Percentiles rank a stretch among this genome's conserved stretches.
These are phyloP conservation scores for Capsicum chinense DNA, from an alignment of 257 asterid species.

Conservation along the genomic window DNA sequence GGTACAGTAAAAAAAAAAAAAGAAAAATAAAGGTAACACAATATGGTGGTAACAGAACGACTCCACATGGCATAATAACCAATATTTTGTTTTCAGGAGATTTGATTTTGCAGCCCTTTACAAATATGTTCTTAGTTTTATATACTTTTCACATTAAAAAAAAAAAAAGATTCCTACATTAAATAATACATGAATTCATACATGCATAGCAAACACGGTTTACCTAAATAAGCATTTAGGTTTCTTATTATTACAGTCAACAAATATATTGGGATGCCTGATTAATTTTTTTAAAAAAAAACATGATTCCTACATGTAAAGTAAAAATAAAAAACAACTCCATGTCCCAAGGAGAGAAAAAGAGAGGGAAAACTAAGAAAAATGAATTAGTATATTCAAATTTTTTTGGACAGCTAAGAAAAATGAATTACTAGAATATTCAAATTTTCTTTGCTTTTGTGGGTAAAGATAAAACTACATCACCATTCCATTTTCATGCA, in stretches of 20 bases:
- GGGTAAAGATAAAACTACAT: neutral
- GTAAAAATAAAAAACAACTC: neutral
- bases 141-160: too few relatives aligned
- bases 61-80: neutral
- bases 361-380: neutral
- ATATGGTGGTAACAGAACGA: neutral
- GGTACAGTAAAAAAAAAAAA: neutral
- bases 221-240: too few relatives aligned
- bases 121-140: too few relatives aligned
- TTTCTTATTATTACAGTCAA: too few relatives aligned
- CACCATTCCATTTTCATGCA: neutral
- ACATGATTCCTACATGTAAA: neutral
- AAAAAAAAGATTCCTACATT: neutral
- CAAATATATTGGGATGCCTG: too few relatives aligned
- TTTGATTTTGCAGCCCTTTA: too few relatives aligned
- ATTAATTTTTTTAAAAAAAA: too few relatives aligned
- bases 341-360: neutral
- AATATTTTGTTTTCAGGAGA: neutral
- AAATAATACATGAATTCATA: too few relatives aligned
- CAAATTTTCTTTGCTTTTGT: neutral
- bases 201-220: too few relatives aligned
- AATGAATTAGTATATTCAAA: neutral
- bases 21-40: neutral
- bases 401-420: neutral
- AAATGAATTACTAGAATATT: neutral